phyloP scores from a whole-genome alignment of 2,329 filamentous ascomycete species.

The Venturia nashicola region DNA sequence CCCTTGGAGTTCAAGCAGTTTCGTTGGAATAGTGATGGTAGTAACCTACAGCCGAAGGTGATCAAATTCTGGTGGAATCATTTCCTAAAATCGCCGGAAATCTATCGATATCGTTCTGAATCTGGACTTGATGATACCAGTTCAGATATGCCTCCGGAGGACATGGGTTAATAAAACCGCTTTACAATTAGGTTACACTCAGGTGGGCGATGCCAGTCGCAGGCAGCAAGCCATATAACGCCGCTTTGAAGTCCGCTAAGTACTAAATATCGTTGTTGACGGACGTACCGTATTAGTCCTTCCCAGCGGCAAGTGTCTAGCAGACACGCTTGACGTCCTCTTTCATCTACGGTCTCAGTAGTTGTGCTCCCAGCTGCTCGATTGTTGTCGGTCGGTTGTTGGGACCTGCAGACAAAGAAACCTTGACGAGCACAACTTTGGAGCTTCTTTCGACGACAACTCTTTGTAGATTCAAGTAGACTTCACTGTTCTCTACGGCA shows the following conservation, averaged over 20 bases:
- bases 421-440: not conserved
- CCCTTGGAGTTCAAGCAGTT: no score
- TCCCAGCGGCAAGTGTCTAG: conserved; percentile 13
- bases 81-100: no score
- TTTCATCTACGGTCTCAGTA: not conserved
- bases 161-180: no score
- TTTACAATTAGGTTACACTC: no score
- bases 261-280: conserved; percentile 8
- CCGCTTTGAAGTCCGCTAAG: conserved; percentile 9
- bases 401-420: not conserved
- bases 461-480: not conserved
- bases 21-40: no score
- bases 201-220: not conserved
- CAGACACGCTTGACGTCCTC: not conserved
- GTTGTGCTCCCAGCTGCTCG: not conserved
- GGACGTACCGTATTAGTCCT: conserved; percentile 13
- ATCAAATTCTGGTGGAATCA: no score
- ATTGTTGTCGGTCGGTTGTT: not conserved
- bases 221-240: not conserved
- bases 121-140: no score
- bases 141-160: no score
- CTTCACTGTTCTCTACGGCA: not conserved
- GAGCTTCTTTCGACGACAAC: not conserved
- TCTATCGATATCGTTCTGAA: no score
- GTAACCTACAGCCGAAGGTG: no score